phyloP scores from a whole-genome alignment of 352 stramenopile species.

The Phytophthora nicotianae region DNA sequence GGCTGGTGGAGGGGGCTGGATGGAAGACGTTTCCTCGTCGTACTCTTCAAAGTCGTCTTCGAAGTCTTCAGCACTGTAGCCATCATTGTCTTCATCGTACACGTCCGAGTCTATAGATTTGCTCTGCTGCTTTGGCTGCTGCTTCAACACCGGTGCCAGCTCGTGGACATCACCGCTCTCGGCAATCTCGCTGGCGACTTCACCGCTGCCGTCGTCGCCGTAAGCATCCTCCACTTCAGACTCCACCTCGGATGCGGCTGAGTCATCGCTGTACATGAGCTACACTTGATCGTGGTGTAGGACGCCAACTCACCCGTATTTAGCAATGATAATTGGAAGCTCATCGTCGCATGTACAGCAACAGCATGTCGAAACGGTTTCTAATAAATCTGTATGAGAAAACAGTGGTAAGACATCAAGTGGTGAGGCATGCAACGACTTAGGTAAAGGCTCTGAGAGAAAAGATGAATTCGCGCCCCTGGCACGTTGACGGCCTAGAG shows the following conservation, averaged over 20 bases:
- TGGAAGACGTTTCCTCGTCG: constrained; percentile 8
- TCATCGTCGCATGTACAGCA: constrained; percentile 18
- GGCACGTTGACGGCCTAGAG: constrained; percentile 9
- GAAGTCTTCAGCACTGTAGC: constrained; percentile 81
- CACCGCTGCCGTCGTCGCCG: constrained; percentile 44
- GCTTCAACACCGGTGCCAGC: constrained; percentile 8
- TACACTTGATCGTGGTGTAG: constrained; percentile 8
- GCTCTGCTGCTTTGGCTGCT: constrained; percentile 10
- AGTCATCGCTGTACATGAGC: constrained; percentile 77
- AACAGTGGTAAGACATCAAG: too few relatives aligned
- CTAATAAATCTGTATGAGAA: too few relatives aligned
- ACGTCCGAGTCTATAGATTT: constrained; percentile 33
- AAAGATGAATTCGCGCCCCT: not conserved
- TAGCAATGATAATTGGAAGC: constrained; percentile 4
- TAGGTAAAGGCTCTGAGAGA: too few relatives aligned
- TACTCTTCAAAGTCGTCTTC: constrained; percentile 54
- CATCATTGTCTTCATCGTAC: constrained; percentile 49
- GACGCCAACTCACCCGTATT: constrained; percentile 15
- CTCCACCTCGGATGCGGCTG: constrained; percentile 65
- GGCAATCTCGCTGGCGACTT: constrained; percentile 55
- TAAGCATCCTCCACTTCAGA: constrained; percentile 50
- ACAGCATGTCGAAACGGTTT: constrained; percentile 2
- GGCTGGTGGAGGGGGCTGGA: not conserved
- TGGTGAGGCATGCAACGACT: too few relatives aligned
- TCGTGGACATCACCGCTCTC: constrained; percentile 40